phyloP scores from a whole-genome alignment of 148 eudicot genomes.

The Simmondsia chinensis region DNA sequence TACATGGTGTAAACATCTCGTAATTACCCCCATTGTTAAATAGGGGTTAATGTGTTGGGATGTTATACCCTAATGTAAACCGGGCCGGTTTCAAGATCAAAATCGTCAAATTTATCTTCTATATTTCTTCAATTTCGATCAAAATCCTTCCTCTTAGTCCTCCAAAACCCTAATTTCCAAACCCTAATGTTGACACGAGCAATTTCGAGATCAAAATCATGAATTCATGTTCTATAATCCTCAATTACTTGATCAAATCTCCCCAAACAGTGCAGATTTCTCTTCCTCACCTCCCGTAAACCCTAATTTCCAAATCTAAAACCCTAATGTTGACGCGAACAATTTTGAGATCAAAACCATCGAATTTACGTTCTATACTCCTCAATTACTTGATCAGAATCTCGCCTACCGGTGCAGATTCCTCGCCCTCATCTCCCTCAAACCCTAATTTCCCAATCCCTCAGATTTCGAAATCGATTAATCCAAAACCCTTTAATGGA shows the following conservation, averaged over 20 bases:
- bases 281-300: conserved; percentile 4
- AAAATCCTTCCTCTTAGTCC: too few relatives aligned
- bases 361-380: not conserved
- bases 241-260: not conserved
- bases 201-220: conserved; percentile 13
- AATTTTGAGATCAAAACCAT: conserved; percentile 8
- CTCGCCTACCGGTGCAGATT: not conserved
- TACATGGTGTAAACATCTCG: too few relatives aligned
- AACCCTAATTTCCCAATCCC: conserved; percentile 4
- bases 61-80: too few relatives aligned
- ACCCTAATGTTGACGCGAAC: conserved; percentile 20
- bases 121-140: too few relatives aligned
- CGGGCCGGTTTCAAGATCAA: too few relatives aligned
- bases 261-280: not conserved
- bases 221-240: not conserved
- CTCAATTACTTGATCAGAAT: conserved; percentile 1
- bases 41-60: too few relatives aligned
- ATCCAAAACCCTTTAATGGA: conserved; percentile 1
- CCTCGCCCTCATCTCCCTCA: not conserved
- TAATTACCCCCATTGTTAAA: too few relatives aligned
- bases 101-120: too few relatives aligned
- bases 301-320: not conserved
- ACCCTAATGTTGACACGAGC: conserved; percentile 21
- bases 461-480: not conserved
- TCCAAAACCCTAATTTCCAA: too few relatives aligned